Evolutionary conservation across 306 rosid genomes (phyloP).

Genomic region (Quercus parvula): DNA sequence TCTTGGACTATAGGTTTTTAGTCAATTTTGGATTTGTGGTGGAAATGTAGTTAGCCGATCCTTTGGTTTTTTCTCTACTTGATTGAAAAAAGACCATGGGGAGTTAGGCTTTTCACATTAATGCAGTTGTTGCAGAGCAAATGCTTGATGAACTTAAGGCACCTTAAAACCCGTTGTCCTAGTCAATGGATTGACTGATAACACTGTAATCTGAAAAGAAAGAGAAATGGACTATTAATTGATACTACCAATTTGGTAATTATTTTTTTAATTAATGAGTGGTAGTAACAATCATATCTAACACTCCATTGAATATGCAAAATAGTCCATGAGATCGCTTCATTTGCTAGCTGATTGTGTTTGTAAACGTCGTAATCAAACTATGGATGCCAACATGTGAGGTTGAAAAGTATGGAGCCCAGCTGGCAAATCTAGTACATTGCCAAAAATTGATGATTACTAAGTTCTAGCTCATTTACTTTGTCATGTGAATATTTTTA

Average conservation of each 20-base stretch:
- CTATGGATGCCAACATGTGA: background rate
- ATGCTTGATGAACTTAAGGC: background rate
- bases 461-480: background rate
- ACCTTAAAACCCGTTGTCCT: background rate
- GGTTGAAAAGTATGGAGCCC: background rate
- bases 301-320: background rate
- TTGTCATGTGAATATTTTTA: background rate
- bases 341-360: background rate
- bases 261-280: background rate
- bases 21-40: background rate
- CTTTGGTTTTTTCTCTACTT: background rate
- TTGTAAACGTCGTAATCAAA: background rate
- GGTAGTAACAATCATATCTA: background rate
- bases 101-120: background rate
- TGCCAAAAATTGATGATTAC: background rate
- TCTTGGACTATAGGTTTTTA: background rate
- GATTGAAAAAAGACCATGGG: background rate
- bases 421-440: background rate
- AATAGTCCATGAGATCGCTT: background rate
- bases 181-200: background rate
- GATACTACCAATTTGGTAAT: background rate
- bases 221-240: background rate
- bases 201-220: background rate
- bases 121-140: background rate
- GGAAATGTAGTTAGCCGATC: background rate